Percentiles rank a stretch among this genome's conserved stretches.
Evolutionary conservation across 306 rosid genomes (phyloP).

Genomic region (Coriaria nepalensis): DNA sequence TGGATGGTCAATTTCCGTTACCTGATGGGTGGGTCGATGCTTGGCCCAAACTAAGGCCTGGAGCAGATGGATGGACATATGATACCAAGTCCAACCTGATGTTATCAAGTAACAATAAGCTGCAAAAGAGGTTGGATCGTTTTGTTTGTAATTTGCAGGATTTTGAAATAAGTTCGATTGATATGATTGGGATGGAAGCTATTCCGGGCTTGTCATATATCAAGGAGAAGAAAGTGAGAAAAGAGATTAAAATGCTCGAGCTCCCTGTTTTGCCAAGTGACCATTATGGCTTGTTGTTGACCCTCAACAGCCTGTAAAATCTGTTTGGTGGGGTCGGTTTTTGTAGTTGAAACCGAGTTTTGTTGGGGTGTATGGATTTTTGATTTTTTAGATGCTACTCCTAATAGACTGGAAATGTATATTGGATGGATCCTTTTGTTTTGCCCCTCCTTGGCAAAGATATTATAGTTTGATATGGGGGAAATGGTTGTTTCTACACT

Average conservation of each 20-base stretch:
- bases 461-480: too few relatives aligned
- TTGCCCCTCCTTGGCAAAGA: too few relatives aligned
- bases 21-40: conserved; percentile 70
- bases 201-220: conserved; percentile 40
- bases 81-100: conserved; percentile 86
- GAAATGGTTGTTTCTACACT: too few relatives aligned
- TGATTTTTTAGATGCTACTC: too few relatives aligned
- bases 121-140: conserved; percentile 71
- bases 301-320: conserved; percentile 30
- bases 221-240: conserved; percentile 70
- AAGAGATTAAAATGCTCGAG: conserved; percentile 47
- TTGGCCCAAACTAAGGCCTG: conserved; percentile 52
- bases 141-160: conserved; percentile 49
- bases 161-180: conserved; percentile 46
- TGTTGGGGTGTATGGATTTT: too few relatives aligned
- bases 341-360: not conserved
- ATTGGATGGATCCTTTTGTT: too few relatives aligned
- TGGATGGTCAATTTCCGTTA: conserved; percentile 64
- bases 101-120: conserved; percentile 55
- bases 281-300: conserved; percentile 77
- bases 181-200: conserved; percentile 68
- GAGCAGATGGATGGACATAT: conserved; percentile 76
- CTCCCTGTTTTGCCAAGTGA: conserved; percentile 93
- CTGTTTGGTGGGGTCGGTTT: not conserved
- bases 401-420: too few relatives aligned